Evolutionary conservation across 164 flowering plant species (phyloP).

Genomic region (Nymphaea thermarum): DNA sequence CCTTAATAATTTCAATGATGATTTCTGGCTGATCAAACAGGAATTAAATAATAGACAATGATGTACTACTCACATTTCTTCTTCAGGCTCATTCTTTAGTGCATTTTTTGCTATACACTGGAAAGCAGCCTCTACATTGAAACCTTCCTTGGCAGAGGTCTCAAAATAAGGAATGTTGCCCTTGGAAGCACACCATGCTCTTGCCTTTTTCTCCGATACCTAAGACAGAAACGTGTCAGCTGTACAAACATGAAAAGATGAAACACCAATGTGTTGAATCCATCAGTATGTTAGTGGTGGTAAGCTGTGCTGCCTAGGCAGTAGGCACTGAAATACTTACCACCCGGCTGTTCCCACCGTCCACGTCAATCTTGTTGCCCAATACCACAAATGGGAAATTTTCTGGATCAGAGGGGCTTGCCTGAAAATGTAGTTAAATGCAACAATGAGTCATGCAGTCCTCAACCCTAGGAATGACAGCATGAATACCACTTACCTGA

Average conservation of each 20-base stretch:
- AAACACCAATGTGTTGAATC: too few relatives aligned
- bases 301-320: too few relatives aligned
- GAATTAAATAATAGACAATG: background rate
- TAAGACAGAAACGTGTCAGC: background rate
- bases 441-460: background rate
- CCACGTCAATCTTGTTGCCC: constrained; percentile 85
- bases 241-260: too few relatives aligned
- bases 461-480: background rate
- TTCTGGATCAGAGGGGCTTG: constrained; percentile 92
- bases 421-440: constrained; percentile 32
- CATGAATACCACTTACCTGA: constrained; percentile 32
- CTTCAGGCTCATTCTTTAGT: constrained; percentile 71
- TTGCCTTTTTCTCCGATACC: constrained; percentile 70
- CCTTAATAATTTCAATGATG: background rate
- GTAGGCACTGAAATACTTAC: constrained; percentile 15
- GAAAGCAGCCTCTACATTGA: constrained; percentile 85
- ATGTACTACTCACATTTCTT: constrained; percentile 62
- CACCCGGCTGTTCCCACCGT: constrained; percentile 91
- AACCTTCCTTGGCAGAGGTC: constrained; percentile 90
- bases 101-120: constrained; percentile 87
- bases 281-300: too few relatives aligned
- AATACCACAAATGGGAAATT: constrained; percentile 91
- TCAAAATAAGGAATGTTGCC: constrained; percentile 94
- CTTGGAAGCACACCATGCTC: constrained; percentile 94
- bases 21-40: background rate